Base-by-base conservation (phyloP, 345 rosid species). In the Cardiospermum halicacabum region DNA sequence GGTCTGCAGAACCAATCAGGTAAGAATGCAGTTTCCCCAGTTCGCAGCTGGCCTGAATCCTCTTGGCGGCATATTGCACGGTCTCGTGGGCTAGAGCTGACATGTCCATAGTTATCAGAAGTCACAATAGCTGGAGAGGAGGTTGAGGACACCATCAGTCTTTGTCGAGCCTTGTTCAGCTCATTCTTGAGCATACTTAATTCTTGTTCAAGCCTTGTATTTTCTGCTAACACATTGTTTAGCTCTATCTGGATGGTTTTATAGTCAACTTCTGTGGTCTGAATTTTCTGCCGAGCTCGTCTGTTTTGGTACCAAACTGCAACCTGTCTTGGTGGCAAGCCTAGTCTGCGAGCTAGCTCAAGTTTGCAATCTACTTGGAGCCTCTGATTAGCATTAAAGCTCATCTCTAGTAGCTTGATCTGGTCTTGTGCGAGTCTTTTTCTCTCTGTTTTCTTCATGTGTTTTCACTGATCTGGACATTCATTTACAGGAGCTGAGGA, bases 241-340 rank as follows among this genome's bases (percentile, higher is more conserved):
- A 70, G 74, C 65, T 70, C 62, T 42, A 42, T 58, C 65, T 62
- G 69, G 43, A 75, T 65, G 49, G 43, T 62, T 56, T 19, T 70
- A 31, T 67, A 70, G 10, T 68, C 77, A 4, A 60, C 64, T 58
- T 82, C 83, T 3, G 60, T 69, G 28, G 64, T 67, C 49, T 77
- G 71, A 0, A 42, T 68, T 73, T 72, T 82, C 70, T 72, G 69
- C 49, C 74, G 63, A 15, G 76, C 85, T 26, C 82, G 74, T 56
- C 79, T 80, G 49, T 82, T 82, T 66, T 82, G 86, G 71, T 74
- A 82, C 86, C 85, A 82, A 10, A 82, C 71, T 3, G 81, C 81
- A 28, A 82, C 62, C 73, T 77, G 81, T 68, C 74, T 72, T 16
- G 81, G 78, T 34, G 69, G 72, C 69, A 82, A 43, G 22, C 83